A percentile compares a stretch with the other conserved stretches of the same genome.
phyloP scores from a whole-genome alignment of 2,329 filamentous ascomycete genomes.

The Magnaporthiopsis rhizophila region DNA sequence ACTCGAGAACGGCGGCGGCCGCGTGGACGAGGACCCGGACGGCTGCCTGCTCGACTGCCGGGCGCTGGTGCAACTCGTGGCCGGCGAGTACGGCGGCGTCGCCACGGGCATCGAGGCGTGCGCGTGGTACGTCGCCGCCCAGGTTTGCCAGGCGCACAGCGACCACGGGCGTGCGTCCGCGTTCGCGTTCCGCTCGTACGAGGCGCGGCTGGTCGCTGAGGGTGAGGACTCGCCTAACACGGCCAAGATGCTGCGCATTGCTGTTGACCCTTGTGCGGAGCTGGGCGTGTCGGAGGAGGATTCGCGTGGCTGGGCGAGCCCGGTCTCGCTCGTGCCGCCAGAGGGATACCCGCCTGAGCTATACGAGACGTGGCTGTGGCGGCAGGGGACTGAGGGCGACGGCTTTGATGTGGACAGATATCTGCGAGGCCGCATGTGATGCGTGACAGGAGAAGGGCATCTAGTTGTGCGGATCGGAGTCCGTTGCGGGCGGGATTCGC shows the following conservation, averaged over 20 bases:
- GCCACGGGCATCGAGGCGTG: neutral
- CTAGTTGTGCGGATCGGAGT: no score
- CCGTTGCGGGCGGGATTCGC: no score
- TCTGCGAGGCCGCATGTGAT: neutral
- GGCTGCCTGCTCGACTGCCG: neutral
- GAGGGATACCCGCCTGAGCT: neutral
- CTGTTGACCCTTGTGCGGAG: no score
- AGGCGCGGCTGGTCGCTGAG: neutral
- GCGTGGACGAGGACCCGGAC: neutral
- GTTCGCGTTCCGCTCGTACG: neutral
- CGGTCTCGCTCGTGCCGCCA: neutral
- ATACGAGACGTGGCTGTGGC: neutral
- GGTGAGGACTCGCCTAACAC: neutral
- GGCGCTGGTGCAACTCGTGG: neutral
- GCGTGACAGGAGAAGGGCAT: no score
- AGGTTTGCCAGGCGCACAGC: constrained; percentile 1
- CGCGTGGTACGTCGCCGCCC: neutral
- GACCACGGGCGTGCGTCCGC: neutral
- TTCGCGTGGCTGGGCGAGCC: neutral
- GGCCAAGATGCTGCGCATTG: neutral
- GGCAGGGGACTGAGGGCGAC: neutral
- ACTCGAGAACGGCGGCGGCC: neutral
- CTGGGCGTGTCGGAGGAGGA: neutral
- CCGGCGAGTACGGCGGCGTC: neutral
- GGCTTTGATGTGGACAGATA: neutral